These are phyloP conservation scores for Penicillium sp. DNA, from an alignment of 2,329 filamentous ascomycete genomes.

Conservation along the genomic window DNA sequence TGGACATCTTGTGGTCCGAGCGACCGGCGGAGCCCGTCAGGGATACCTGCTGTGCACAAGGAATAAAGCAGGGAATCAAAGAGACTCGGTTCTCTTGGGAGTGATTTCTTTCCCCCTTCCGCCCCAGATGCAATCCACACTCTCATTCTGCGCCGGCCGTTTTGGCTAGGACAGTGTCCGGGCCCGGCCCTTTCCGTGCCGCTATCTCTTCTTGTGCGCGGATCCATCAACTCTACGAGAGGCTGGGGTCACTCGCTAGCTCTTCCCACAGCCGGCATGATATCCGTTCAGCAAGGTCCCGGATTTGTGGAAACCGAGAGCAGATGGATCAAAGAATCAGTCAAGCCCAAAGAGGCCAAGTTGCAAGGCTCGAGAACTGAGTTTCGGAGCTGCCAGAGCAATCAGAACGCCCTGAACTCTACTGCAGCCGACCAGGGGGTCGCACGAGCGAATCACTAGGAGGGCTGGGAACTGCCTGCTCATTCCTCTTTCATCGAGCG, in stretches of 20 bases:
- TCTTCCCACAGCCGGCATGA: neutral
- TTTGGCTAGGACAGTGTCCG: constrained; percentile 15
- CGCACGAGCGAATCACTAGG: constrained; percentile 6
- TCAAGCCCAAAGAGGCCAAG: constrained; percentile 1
- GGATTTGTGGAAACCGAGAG: neutral
- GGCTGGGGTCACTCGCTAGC: constrained; percentile 2
- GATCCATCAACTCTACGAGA: constrained; percentile 3
- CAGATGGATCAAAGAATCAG: constrained; percentile 1
- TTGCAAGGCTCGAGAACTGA: constrained; percentile 1
- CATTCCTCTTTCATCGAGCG: constrained; percentile 18
- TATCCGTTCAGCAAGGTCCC: neutral
- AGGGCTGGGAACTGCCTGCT: constrained; percentile 19
- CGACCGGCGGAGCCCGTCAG: constrained; percentile 5
- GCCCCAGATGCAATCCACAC: constrained; percentile 1
- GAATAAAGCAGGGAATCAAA: constrained; percentile 8
- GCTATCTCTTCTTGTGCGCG: constrained; percentile 18
- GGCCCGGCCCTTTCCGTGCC: constrained; percentile 37
- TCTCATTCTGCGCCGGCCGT: constrained; percentile 7
- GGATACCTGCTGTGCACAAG: neutral
- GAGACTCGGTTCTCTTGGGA: neutral
- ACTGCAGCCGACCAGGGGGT: constrained; percentile 7
- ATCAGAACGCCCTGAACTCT: constrained; percentile 7
- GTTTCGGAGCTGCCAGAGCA: constrained; percentile 11
- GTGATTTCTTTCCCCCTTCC: neutral
- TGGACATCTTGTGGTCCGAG: constrained; percentile 16